Percentiles rank a stretch among this genome's conserved stretches.
Conservation (phyloP, 495 filamentous ascomycete genomes). For the Hypoxylon cercidicola region DNA sequence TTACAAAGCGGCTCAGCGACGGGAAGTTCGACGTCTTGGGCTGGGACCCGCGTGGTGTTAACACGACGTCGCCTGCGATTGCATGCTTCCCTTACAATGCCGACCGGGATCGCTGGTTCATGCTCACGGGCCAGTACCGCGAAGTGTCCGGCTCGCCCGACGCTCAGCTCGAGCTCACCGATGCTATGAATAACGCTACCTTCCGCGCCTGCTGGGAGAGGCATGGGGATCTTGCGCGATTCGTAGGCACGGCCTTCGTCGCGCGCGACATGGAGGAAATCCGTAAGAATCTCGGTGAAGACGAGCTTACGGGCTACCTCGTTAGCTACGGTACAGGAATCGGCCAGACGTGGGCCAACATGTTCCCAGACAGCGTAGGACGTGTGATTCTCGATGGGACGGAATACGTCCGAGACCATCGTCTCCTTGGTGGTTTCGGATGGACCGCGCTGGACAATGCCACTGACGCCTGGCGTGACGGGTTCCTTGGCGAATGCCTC, state of each 20-base stretch:
- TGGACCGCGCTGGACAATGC: slow-evolving; percentile 59
- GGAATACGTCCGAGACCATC: slow-evolving; percentile 61
- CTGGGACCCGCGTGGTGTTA: slow-evolving; percentile 67
- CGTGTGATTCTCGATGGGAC: slow-evolving; percentile 61
- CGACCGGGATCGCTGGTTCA: slow-evolving; percentile 54
- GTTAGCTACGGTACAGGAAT: slow-evolving; percentile 77
- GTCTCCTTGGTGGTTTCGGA: slow-evolving; percentile 56
- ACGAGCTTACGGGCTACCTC: slow-evolving; percentile 68
- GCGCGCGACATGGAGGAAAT: slow-evolving; percentile 63
- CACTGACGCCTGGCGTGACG: slow-evolving; percentile 59
- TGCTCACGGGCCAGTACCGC: slow-evolving; percentile 51
- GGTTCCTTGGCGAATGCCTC: slow-evolving; percentile 59
- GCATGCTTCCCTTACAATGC: slow-evolving; percentile 61
- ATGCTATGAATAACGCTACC: slow-evolving; percentile 54
- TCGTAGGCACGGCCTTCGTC: slow-evolving; percentile 56
- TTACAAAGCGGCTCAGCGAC: slow-evolving; percentile 52
- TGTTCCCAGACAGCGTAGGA: slow-evolving; percentile 60
- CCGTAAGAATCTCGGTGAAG: slow-evolving; percentile 58
- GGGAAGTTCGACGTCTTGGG: slow-evolving; percentile 61
- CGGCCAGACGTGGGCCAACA: slow-evolving; percentile 65
- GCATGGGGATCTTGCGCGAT: slow-evolving; percentile 55
- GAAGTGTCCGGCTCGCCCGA: slow-evolving; percentile 47
- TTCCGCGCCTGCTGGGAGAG: slow-evolving; percentile 57
- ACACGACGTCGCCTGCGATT: slow-evolving; percentile 58
- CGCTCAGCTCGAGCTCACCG: slow-evolving; percentile 51